Evolutionary conservation across 176 grass and related monocot genomes (phyloP).

Genomic region (Raddia distichophylla): DNA sequence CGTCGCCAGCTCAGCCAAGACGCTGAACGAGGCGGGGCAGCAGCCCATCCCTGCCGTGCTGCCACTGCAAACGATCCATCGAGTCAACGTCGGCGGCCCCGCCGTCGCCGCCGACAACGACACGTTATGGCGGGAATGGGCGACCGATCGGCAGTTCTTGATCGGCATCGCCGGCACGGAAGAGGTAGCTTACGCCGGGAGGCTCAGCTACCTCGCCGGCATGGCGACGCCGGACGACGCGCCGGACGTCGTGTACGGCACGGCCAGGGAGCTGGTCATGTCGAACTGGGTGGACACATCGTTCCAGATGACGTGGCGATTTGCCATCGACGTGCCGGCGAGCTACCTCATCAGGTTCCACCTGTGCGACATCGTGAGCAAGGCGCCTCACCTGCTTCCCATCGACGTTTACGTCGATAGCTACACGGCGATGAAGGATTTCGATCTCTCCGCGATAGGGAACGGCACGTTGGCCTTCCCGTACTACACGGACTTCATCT

Average conservation of each 20-base stretch:
- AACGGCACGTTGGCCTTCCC: conserved; percentile 43
- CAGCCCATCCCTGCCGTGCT: conserved; percentile 31
- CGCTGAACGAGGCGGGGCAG: background rate
- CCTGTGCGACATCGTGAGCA: conserved; percentile 67
- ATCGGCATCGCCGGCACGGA: background rate
- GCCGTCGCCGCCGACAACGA: conserved; percentile 47
- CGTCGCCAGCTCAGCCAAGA: conserved; percentile 2
- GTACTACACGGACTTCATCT: conserved; percentile 52
- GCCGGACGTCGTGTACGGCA: conserved; percentile 62
- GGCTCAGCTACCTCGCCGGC: conserved; percentile 28
- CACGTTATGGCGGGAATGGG: conserved; percentile 69
- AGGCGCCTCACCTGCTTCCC: conserved; percentile 15
- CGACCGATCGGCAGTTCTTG: conserved; percentile 38
- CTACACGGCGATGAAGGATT: background rate
- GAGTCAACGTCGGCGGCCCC: conserved; percentile 68
- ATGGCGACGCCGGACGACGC: conserved; percentile 50
- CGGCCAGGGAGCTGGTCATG: conserved; percentile 49
- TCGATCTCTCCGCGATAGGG: conserved; percentile 48
- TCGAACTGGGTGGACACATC: background rate
- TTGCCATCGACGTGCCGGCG: conserved; percentile 36
- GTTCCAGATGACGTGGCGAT: conserved; percentile 69
- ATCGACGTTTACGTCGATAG: conserved; percentile 47
- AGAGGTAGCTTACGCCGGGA: background rate
- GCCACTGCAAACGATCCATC: conserved; percentile 57
- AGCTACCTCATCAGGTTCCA: conserved; percentile 75